phyloP scores from a whole-genome alignment of 75 land plant genomes.

The Sequoia sempervirens region DNA sequence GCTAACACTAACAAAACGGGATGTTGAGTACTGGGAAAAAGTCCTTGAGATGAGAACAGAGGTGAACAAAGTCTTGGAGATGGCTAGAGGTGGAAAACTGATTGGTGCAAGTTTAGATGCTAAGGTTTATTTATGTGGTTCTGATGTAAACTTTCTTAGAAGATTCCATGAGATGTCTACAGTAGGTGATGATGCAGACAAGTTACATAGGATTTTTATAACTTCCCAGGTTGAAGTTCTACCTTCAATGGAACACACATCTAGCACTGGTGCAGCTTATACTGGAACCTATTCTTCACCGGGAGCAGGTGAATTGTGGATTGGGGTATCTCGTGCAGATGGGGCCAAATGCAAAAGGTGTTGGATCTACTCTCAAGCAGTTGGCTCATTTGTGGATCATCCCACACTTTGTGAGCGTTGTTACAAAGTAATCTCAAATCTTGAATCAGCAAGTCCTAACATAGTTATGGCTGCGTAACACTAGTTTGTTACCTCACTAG shows the following conservation, averaged over 20 bases:
- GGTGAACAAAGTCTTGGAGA: slow-evolving; percentile 84
- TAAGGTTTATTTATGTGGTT: slow-evolving; percentile 64
- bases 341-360: slow-evolving; percentile 95
- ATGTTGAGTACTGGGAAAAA: slow-evolving; percentile 62
- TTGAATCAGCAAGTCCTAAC: slow-evolving; percentile 2
- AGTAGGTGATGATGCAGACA: slow-evolving; percentile 65
- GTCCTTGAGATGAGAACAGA: slow-evolving; percentile 91
- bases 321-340: slow-evolving; percentile 82
- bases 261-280: slow-evolving; percentile 26
- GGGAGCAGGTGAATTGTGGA: slow-evolving; percentile 57
- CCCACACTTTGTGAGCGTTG: slow-evolving; percentile 87
- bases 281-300: slow-evolving; percentile 43
- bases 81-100: slow-evolving; percentile 71
- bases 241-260: slow-evolving; percentile 23
- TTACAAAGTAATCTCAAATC: slow-evolving; percentile 35
- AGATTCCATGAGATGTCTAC: slow-evolving; percentile 44
- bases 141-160: slow-evolving; percentile 26
- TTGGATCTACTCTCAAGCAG: slow-evolving; percentile 80
- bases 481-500: background rate
- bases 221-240: slow-evolving; percentile 83
- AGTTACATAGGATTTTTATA: slow-evolving; percentile 70
- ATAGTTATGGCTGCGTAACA: background rate
- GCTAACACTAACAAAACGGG: slow-evolving; percentile 49
- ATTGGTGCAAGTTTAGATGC: slow-evolving; percentile 97
- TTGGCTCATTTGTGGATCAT: slow-evolving; percentile 70